Evolutionary conservation across 139 green algal species (phyloP).

Genomic region (Spirogloea muscicola): DNA sequence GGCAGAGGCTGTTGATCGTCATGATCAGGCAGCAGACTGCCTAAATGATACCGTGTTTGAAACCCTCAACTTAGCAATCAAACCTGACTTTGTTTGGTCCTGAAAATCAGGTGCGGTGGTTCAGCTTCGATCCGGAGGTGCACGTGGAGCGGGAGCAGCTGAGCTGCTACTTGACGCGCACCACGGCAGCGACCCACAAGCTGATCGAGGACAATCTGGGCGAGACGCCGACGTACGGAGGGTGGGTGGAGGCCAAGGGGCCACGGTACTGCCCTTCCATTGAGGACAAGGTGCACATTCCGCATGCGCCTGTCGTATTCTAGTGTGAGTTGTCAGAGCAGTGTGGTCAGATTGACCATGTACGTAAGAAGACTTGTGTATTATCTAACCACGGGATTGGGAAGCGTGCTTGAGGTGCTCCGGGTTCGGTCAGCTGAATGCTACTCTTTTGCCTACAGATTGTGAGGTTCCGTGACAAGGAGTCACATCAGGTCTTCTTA

Average conservation of each 20-base stretch:
- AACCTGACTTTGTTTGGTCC: too few relatives aligned
- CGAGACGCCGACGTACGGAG: conserved; percentile 94
- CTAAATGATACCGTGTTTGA: too few relatives aligned
- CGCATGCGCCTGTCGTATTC: too few relatives aligned
- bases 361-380: too few relatives aligned
- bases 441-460: conserved; percentile 64
- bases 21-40: too few relatives aligned
- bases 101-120: conserved; percentile 81
- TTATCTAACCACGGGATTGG: too few relatives aligned
- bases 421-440: too few relatives aligned
- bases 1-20: too few relatives aligned
- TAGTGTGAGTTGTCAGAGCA: too few relatives aligned
- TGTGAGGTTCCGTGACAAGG: conserved; percentile 90
- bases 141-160: conserved; percentile 76
- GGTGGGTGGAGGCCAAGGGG: conserved; percentile 79
- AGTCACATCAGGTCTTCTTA: conserved; percentile 91
- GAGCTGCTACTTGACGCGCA: conserved; percentile 88
- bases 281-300: conserved; percentile 91
- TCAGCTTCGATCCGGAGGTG: conserved; percentile 80
- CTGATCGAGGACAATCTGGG: conserved; percentile 77
- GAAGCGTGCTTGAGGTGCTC: too few relatives aligned
- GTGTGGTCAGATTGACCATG: too few relatives aligned
- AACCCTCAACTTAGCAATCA: too few relatives aligned
- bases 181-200: conserved; percentile 80
- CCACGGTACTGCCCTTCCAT: conserved; percentile 96